phyloP scores from a whole-genome alignment of 2,329 filamentous ascomycete species.

The Simplicillium aogashimaense region DNA sequence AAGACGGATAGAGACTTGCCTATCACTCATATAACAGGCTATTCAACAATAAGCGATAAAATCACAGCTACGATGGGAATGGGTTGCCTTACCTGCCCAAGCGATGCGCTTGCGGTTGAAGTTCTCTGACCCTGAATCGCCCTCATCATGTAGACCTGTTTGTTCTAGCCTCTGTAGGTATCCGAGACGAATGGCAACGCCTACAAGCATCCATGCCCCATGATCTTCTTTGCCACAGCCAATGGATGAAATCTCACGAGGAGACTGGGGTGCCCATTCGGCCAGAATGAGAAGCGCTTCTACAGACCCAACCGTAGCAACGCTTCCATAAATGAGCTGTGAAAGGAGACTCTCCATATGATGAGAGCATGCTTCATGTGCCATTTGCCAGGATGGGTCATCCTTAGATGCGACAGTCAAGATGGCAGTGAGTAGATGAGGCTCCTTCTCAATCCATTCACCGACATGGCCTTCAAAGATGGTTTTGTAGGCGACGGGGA shows the following conservation, averaged over 20 bases:
- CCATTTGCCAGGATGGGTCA: conserved; percentile 49
- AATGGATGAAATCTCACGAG: conserved; percentile 50
- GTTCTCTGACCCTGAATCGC: conserved; percentile 45
- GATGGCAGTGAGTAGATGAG: conserved; percentile 59
- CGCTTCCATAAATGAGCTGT: conserved; percentile 54
- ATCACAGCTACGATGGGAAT: background rate
- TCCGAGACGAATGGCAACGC: conserved; percentile 56
- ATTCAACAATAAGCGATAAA: background rate
- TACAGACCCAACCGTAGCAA: conserved; percentile 60
- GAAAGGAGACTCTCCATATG: conserved; percentile 63
- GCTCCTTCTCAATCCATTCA: conserved; percentile 49
- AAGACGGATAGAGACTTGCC: conserved; percentile 60
- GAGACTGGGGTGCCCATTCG: conserved; percentile 62
- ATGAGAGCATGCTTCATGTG: conserved; percentile 56
- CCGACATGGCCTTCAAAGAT: conserved; percentile 45
- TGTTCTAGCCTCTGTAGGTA: conserved; percentile 63
- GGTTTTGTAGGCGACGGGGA: conserved; percentile 54
- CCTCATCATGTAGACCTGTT: conserved; percentile 54
- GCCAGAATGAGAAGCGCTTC: conserved; percentile 61
- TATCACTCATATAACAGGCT: conserved; percentile 56
- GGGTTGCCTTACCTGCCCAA: conserved; percentile 47
- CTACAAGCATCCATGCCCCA: conserved; percentile 70
- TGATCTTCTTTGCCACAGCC: conserved; percentile 65
- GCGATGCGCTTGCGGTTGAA: conserved; percentile 56
- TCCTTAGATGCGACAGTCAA: conserved; percentile 64